phyloP scores from a whole-genome alignment of 768 basidiomycete species.

The Phylloporus sp. region DNA sequence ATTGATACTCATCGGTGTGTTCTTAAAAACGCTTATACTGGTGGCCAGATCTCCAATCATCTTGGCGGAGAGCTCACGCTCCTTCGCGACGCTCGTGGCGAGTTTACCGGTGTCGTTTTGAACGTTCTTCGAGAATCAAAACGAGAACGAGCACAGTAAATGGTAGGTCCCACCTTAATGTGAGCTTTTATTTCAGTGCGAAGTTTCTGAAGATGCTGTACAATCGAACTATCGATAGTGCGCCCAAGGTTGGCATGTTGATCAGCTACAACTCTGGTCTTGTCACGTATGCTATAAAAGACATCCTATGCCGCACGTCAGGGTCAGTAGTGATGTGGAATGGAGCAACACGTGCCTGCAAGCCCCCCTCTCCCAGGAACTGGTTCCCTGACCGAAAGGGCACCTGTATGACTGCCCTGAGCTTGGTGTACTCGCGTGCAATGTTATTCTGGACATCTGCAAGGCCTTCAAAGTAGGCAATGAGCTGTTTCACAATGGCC shows the following conservation, averaged over 20 bases:
- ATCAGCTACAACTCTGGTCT: constrained; percentile 89
- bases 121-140: constrained; percentile 57
- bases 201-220: constrained; percentile 97
- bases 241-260: constrained; percentile 95
- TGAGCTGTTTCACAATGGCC: constrained; percentile 92
- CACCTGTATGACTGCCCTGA: constrained; percentile 94
- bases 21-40: constrained; percentile 88
- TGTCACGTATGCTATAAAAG: constrained; percentile 90
- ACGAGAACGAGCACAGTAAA: neutral
- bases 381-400: constrained; percentile 95
- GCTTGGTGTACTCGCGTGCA: constrained; percentile 87
- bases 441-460: constrained; percentile 91
- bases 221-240: constrained; percentile 95
- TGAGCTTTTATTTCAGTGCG: constrained; percentile 95
- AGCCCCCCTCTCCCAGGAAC: constrained; percentile 95
- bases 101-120: constrained; percentile 96
- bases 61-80: constrained; percentile 79
- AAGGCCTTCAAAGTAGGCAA: constrained; percentile 71
- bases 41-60: constrained; percentile 85
- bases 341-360: constrained; percentile 54
- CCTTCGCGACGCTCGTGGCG: constrained; percentile 86
- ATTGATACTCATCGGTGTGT: constrained; percentile 84
- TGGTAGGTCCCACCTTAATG: constrained; percentile 60
- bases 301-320: constrained; percentile 56
- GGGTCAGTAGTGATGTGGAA: neutral